phyloP scores from a whole-genome alignment of 371 early-diverging fungal species.

The Blakeslea trispora region DNA sequence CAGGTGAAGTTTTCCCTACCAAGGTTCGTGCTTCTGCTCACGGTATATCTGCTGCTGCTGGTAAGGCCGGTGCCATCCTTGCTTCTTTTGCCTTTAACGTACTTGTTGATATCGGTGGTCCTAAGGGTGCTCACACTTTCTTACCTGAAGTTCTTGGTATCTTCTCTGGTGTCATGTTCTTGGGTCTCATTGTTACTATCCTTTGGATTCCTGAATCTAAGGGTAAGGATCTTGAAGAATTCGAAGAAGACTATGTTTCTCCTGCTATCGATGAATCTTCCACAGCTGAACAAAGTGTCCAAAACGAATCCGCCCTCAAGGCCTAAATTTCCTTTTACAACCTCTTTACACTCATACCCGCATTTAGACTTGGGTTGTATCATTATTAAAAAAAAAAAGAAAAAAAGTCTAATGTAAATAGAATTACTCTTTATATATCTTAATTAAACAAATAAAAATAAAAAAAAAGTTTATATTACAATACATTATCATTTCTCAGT shows the following conservation, averaged over 20 bases:
- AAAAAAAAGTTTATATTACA: conserved; percentile 8
- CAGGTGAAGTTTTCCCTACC: conserved; percentile 92
- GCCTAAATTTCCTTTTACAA: conserved; percentile 7
- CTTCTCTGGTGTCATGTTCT: conserved; percentile 69
- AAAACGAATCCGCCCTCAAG: conserved; percentile 15
- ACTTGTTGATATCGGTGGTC: conserved; percentile 59
- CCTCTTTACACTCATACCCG: neutral
- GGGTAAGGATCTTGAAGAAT: conserved; percentile 58
- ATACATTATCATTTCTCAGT: too few species aligned
- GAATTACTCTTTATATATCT: neutral
- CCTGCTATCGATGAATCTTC: neutral
- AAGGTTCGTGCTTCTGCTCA: conserved; percentile 84
- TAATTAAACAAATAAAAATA: neutral
- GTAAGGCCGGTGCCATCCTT: conserved; percentile 82
- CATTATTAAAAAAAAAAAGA: too few species aligned
- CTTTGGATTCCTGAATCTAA: conserved; percentile 59
- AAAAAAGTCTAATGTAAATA: conserved; percentile 7
- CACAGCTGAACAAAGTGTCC: neutral
- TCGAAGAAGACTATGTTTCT: conserved; percentile 47
- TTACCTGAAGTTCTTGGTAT: conserved; percentile 68
- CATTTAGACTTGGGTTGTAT: conserved; percentile 14
- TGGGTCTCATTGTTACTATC: conserved; percentile 57
- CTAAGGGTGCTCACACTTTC: conserved; percentile 58
- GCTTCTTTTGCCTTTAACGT: conserved; percentile 61
- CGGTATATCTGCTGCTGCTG: conserved; percentile 87